Percentiles rank a stretch among this genome's conserved stretches.
Evolutionary conservation across 2,329 filamentous ascomycete species (phyloP).

Genomic region (Botrytis pseudocinerea): DNA sequence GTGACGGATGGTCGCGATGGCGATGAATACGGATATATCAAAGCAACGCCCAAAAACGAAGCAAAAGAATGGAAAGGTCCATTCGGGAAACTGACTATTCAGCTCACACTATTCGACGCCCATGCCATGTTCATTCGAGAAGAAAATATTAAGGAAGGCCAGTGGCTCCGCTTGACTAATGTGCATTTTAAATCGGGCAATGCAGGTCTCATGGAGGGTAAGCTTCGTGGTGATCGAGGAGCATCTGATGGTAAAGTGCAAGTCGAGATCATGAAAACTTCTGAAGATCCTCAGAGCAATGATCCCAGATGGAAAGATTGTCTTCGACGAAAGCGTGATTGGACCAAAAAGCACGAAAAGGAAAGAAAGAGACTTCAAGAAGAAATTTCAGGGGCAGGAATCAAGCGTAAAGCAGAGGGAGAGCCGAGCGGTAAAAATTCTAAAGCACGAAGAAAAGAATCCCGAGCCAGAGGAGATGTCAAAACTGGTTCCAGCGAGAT

Average conservation of each 20-base stretch:
- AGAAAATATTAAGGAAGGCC: conserved; percentile 54
- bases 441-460: conserved; percentile 37
- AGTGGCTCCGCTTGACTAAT: conserved; percentile 69
- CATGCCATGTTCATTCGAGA: conserved; percentile 60
- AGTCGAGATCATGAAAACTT: conserved; percentile 52
- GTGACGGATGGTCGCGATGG: conserved; percentile 47
- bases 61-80: conserved; percentile 68
- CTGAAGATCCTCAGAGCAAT: conserved; percentile 46
- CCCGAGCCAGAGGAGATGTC: conserved; percentile 37
- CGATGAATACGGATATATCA: conserved; percentile 57
- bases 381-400: conserved; percentile 42
- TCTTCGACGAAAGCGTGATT: conserved; percentile 63
- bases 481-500: conserved; percentile 35
- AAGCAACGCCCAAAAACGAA: conserved; percentile 36
- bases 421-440: conserved; percentile 27
- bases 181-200: conserved; percentile 65
- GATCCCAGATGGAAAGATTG: conserved; percentile 57
- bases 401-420: conserved; percentile 34
- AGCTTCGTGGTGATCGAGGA: conserved; percentile 61
- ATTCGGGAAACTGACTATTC: conserved; percentile 68
- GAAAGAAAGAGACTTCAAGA: conserved; percentile 43
- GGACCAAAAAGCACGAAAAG: conserved; percentile 48
- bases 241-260: conserved; percentile 54
- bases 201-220: conserved; percentile 65
- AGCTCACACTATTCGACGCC: conserved; percentile 68